Evolutionary conservation across 1,284 basidiomycete genomes (phyloP).

Genomic region (Ustilago bromivora): DNA sequence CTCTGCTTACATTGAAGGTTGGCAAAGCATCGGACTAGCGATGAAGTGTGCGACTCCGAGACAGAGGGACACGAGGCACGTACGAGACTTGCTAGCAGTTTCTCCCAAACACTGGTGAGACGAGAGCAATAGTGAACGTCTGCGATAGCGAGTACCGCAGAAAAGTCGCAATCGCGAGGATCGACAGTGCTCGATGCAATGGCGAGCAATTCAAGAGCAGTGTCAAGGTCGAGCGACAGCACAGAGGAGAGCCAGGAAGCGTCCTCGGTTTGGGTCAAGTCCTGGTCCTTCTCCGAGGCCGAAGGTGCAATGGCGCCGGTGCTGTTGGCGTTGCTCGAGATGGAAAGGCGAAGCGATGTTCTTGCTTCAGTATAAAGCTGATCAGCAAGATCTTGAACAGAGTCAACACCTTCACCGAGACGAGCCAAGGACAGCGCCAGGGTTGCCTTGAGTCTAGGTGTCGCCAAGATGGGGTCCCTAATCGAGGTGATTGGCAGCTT

Average conservation of each 20-base stretch:
- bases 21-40: slow-evolving; percentile 23
- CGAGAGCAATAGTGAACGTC: slow-evolving; percentile 55
- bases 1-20: slow-evolving; percentile 34
- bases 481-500: not conserved
- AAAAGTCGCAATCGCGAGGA: slow-evolving; percentile 25
- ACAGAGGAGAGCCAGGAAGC: slow-evolving; percentile 55
- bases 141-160: slow-evolving; percentile 55
- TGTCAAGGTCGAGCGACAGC: slow-evolving; percentile 51
- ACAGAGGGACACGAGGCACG: slow-evolving; percentile 46
- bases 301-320: slow-evolving; percentile 4
- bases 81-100: slow-evolving; percentile 53
- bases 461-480: slow-evolving; percentile 23
- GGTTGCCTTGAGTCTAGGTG: slow-evolving; percentile 40
- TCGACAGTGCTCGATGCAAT: slow-evolving; percentile 18
- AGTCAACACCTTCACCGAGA: slow-evolving; percentile 42
- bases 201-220: slow-evolving; percentile 42
- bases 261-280: slow-evolving; percentile 15
- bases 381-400: slow-evolving; percentile 42
- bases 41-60: slow-evolving; percentile 8
- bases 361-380: slow-evolving; percentile 45
- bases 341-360: slow-evolving; percentile 13
- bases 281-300: slow-evolving; percentile 26
- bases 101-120: slow-evolving; percentile 54
- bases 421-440: slow-evolving; percentile 53
- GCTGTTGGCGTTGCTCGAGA: not conserved